Conservation (phyloP, 371 early-diverging fungal species). For the Nematocida minor region DNA sequence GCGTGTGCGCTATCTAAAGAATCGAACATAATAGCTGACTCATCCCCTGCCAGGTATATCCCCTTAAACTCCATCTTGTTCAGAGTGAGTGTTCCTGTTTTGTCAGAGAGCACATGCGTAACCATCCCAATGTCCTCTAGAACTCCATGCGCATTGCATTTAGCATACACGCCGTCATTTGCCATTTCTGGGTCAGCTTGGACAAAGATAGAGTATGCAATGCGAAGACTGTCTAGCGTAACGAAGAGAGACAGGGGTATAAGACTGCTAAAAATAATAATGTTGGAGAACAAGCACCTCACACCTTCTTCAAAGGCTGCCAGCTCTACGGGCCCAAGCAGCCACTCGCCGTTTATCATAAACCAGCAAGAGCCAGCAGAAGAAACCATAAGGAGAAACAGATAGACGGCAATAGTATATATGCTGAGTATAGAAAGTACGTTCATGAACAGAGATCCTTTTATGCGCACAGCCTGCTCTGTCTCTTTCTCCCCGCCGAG, state of each 20-base stretch:
- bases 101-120: slow-evolving; percentile 86
- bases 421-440: slow-evolving; percentile 52
- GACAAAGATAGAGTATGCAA: slow-evolving; percentile 73
- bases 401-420: slow-evolving; percentile 56
- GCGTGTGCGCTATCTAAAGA: neutral
- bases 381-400: slow-evolving; percentile 55
- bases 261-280: slow-evolving; percentile 66
- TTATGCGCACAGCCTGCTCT: slow-evolving; percentile 72
- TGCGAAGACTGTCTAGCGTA: slow-evolving; percentile 72
- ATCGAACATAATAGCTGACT: neutral
- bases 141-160: slow-evolving; percentile 71
- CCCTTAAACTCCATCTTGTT: slow-evolving; percentile 84
- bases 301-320: slow-evolving; percentile 17
- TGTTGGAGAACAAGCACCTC: slow-evolving; percentile 59
- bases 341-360: slow-evolving; percentile 46
- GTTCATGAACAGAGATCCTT: slow-evolving; percentile 64
- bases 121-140: slow-evolving; percentile 88
- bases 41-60: slow-evolving; percentile 29
- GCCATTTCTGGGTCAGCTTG: slow-evolving; percentile 53
- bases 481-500: slow-evolving; percentile 81
- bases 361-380: slow-evolving; percentile 51
- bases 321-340: slow-evolving; percentile 25
- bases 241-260: slow-evolving; percentile 91
- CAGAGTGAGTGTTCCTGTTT: slow-evolving; percentile 92
- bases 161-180: slow-evolving; percentile 67